Base-by-base conservation (phyloP, 805 yeast species). In the Spathaspora arborariae region DNA sequence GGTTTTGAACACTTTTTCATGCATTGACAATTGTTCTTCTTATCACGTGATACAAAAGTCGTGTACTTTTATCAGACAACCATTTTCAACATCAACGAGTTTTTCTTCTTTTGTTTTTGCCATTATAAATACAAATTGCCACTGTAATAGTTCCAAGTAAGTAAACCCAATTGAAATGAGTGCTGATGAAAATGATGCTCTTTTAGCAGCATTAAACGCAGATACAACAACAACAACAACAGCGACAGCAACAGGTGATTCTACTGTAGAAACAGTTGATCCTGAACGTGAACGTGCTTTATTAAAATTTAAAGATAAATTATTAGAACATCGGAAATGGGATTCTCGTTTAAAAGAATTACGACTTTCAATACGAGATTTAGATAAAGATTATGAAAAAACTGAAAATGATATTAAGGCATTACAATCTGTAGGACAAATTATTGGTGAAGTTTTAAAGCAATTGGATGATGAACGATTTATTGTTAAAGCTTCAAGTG, bases 381-480 rank as follows among this genome's bases (percentile, higher is more conserved):
- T 90, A 54, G 96, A 90, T 53, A 82, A 81, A 57, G 84, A 83
- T 51, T 94, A 82, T 66, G 92, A 86, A 49, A 90, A 89, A 74
- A 92, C 99, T 1, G 99, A 94, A 65, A 88, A 90, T 56, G 99
- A 94, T 59, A 94, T 94, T 65, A 92, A 90, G 70, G 98, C 98
- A 15, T 76, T 94, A 54, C 99, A 94, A 68, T 85, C 95, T 53
- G 96, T 94, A 51, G 99, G 99, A 3, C 99, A 94, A 68, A 83
- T 94, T 61, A 87, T 94, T 55, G 99, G 99, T 47, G 99, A 94
- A 67, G 96, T 94, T 22, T 79, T 94, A 71, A 94, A 94, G 66
- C 97, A 90, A 65, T 75, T 94, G 58, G 96, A 92, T 52, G 96
- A 88, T 44, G 99, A 94, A 63, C 77, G 96, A 57, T 94, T 84